phyloP scores from a whole-genome alignment of 176 grass and related monocot species.

The Oryza glaberrima region DNA sequence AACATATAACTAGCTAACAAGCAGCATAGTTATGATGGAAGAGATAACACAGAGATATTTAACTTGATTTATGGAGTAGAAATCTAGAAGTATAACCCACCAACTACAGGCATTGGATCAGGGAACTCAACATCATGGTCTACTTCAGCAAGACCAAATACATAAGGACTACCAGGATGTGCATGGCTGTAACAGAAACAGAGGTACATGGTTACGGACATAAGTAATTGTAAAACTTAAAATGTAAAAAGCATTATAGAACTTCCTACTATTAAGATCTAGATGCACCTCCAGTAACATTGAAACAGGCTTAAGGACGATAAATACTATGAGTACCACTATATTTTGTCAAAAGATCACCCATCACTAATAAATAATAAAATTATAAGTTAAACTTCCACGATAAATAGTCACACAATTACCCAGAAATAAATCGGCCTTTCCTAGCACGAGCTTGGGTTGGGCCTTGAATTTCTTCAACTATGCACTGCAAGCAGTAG shows the following conservation, averaged over 20 bases:
- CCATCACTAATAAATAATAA: constrained; percentile 21
- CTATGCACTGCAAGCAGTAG: constrained; percentile 79
- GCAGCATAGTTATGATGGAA: not conserved
- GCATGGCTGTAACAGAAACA: constrained; percentile 71
- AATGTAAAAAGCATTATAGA: constrained; percentile 1
- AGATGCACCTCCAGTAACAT: constrained; percentile 11
- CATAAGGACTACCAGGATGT: constrained; percentile 97
- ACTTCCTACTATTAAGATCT: constrained; percentile 10
- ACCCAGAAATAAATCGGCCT: constrained; percentile 99
- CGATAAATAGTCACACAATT: constrained; percentile 48
- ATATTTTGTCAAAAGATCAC: constrained; percentile 12
- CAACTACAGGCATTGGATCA: constrained; percentile 98
- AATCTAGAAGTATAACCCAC: constrained; percentile 55
- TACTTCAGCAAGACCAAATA: constrained; percentile 92
- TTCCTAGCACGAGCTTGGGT: constrained; percentile 83
- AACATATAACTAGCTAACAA: not conserved
- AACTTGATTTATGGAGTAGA: constrained; percentile 29
- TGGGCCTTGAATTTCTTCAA: constrained; percentile 97
- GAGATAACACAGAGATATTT: constrained; percentile 29
- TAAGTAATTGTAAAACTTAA: constrained; percentile 18
- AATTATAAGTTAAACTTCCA: not conserved
- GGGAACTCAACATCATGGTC: constrained; percentile 97
- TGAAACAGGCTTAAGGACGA: not conserved
- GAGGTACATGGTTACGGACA: constrained; percentile 20
- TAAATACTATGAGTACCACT: not conserved